A percentile compares a stretch with the other conserved stretches of the same genome.
Conservation (phyloP, 192 early-diverging fungal species). For the Umbelopsis isabellina region DNA sequence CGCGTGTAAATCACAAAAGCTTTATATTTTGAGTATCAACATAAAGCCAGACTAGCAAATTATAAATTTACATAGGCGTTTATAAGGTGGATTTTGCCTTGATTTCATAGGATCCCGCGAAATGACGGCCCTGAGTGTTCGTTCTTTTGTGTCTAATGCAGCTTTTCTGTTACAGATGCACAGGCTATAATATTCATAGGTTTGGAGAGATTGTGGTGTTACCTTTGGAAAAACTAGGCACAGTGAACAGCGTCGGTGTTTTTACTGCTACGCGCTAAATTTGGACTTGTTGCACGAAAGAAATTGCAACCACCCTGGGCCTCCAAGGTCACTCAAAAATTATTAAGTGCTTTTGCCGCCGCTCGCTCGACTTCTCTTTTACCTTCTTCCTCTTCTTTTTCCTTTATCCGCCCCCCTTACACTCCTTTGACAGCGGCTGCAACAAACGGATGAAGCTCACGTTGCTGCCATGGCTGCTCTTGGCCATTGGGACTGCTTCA, state of each 20-base stretch:
- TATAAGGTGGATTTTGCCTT: no score
- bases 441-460: constrained; percentile 20
- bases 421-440: constrained; percentile 12
- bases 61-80: no score
- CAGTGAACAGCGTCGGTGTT: neutral
- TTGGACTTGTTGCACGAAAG: constrained; percentile 21
- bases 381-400: neutral
- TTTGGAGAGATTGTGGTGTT: neutral
- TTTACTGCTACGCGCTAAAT: neutral
- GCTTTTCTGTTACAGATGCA: neutral
- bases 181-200: neutral
- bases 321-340: neutral
- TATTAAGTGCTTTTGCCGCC: constrained; percentile 14
- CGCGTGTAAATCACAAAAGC: no score
- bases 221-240: neutral
- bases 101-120: no score
- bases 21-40: no score
- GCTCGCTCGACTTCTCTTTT: neutral
- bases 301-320: constrained; percentile 14
- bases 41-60: no score
- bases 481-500: constrained; percentile 21
- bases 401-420: constrained; percentile 8
- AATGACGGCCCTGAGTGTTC: no score
- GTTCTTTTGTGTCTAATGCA: no score
- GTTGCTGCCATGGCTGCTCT: constrained; percentile 23